A percentile compares a stretch with the other conserved stretches of the same genome.
These are phyloP conservation scores for Fraxinus ornus DNA, from an alignment of 305 asterid species.

Conservation along the genomic window DNA sequence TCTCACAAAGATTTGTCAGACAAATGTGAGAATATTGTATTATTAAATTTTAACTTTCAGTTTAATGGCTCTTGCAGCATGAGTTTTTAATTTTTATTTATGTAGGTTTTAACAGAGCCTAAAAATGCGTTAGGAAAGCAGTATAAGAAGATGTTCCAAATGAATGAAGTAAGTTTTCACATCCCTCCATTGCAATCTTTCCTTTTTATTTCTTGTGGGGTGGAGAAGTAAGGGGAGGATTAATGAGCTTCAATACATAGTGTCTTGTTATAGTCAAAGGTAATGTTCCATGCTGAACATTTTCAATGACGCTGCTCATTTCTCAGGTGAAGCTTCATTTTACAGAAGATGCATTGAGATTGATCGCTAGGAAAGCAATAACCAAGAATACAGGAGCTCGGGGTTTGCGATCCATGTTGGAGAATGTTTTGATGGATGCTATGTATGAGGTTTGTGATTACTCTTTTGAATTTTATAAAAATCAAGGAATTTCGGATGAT, in stretches of 20 bases:
- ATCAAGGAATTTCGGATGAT: neutral
- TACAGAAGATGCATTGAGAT: constrained; percentile 74
- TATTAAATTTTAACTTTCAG: neutral
- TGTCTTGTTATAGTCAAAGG: neutral
- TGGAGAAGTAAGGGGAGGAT: neutral
- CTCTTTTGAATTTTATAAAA: neutral
- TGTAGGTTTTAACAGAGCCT: constrained; percentile 90
- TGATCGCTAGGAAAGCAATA: constrained; percentile 79
- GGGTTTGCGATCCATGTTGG: constrained; percentile 85
- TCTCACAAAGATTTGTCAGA: neutral
- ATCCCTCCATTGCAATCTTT: neutral
- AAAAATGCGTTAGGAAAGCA: constrained; percentile 93
- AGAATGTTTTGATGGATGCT: constrained; percentile 84
- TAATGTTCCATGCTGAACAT: neutral
- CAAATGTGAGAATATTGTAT: neutral
- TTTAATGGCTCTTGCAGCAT: neutral
- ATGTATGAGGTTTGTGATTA: constrained; percentile 82
- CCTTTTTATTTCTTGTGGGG: neutral
- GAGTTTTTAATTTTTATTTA: constrained; percentile 6
- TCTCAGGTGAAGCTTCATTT: constrained; percentile 86
- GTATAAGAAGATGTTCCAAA: constrained; percentile 86
- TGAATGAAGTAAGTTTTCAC: constrained; percentile 71
- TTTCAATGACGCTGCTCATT: constrained; percentile 10
- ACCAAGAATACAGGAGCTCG: constrained; percentile 94
- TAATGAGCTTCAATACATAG: neutral